Evolutionary conservation across 1,284 basidiomycete genomes (phyloP).

Genomic region (Sanghuangporus baumii): DNA sequence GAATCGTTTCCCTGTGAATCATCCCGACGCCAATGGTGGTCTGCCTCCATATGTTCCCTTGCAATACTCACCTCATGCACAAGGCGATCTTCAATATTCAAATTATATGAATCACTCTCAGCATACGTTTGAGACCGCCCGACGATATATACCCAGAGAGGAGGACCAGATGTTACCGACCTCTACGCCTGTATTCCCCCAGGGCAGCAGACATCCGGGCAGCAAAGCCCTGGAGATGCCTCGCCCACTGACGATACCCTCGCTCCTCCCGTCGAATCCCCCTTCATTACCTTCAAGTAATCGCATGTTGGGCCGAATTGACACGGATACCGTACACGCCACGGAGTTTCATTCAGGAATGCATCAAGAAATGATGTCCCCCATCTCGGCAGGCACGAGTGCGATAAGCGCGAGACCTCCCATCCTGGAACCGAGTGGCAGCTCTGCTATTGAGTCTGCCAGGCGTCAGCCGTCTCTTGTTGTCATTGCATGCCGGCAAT

Average conservation of each 20-base stretch:
- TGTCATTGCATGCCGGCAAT: slow-evolving; percentile 66
- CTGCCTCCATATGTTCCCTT: background rate
- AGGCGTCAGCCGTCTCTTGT: slow-evolving; percentile 58
- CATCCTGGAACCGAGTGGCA: slow-evolving; percentile 5
- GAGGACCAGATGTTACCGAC: background rate
- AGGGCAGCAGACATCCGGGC: slow-evolving; percentile 1
- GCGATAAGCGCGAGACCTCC: slow-evolving; percentile 20
- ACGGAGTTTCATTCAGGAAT: background rate
- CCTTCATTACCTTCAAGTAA: background rate
- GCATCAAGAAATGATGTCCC: slow-evolving; percentile 9
- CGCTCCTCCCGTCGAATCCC: slow-evolving; percentile 11
- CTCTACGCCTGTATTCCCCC: background rate
- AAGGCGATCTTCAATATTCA: background rate
- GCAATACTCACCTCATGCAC: background rate
- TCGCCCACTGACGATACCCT: slow-evolving; percentile 15
- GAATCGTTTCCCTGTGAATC: slow-evolving; percentile 37
- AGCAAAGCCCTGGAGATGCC: slow-evolving; percentile 11
- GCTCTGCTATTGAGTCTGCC: slow-evolving; percentile 25
- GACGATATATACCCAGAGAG: slow-evolving; percentile 10
- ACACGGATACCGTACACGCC: background rate
- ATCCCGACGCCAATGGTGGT: slow-evolving; percentile 9
- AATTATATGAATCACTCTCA: slow-evolving; percentile 4
- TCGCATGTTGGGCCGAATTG: slow-evolving; percentile 1
- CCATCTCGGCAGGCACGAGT: slow-evolving; percentile 21
- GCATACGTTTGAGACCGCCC: slow-evolving; percentile 10